Evolutionary conservation across 2,329 filamentous ascomycete species (phyloP).

Genomic region (Fusarium fujikuroi): DNA sequence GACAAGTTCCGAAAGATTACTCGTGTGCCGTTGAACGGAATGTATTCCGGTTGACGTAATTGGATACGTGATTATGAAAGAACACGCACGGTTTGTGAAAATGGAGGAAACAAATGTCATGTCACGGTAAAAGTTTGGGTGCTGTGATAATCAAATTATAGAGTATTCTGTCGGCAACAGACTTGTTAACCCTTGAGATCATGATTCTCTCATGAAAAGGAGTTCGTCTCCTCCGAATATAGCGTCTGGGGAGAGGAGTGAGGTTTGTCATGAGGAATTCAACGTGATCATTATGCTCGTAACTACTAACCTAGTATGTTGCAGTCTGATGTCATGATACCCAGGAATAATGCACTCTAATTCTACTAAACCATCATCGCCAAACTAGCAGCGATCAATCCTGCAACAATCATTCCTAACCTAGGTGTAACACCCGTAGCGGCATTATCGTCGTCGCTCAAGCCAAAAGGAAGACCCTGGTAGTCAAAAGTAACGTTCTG

Average conservation of each 20-base stretch:
- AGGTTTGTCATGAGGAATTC: neutral
- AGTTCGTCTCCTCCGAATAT: neutral
- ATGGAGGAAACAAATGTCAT: neutral
- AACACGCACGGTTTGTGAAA: neutral
- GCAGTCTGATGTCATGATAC: neutral
- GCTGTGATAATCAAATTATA: neutral
- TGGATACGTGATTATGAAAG: neutral
- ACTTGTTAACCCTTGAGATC: neutral
- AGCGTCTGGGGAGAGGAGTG: neutral
- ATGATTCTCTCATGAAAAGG: neutral
- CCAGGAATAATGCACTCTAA: neutral
- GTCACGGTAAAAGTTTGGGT: neutral
- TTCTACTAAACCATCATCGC: constrained; percentile 37
- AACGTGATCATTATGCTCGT: constrained; percentile 13
- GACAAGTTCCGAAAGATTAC: neutral
- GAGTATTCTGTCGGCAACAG: neutral
- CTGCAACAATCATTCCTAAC: constrained; percentile 30
- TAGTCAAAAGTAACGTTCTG: constrained; percentile 79
- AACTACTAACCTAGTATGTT: constrained; percentile 1
- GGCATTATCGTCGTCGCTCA: constrained; percentile 49
- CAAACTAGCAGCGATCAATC: constrained; percentile 33
- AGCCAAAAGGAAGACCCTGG: constrained; percentile 66
- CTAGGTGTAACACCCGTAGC: constrained; percentile 42
- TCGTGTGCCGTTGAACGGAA: neutral
- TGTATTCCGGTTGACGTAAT: neutral